Base-by-base conservation (phyloP, 306 rosid genomes). In the Chamaecrista fasciculata region DNA sequence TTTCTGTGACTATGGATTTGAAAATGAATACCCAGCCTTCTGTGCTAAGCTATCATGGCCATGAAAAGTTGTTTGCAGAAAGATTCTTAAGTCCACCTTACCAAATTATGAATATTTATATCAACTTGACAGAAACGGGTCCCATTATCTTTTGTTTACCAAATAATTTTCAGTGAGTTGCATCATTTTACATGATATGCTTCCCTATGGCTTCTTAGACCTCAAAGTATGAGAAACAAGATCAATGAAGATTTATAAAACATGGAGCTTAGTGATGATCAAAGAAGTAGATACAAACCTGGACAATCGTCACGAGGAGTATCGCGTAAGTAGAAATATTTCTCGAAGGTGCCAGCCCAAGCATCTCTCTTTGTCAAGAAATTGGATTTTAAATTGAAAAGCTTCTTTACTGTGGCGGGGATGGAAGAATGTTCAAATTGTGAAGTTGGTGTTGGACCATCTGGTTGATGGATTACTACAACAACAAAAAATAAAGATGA, bases 341-440 rank as follows among this genome's bases (percentile, higher is more conserved):
- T 82, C 78, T 93, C 98, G 4, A 93, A 93, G 65, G 97, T 82
- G 50, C 97, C 97, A 2, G 98, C 96, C 98, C 98, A 93, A 9
- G 98, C 97, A 81, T 90, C 98, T 82, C 98, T 88, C 80, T 90
- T 90, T 4, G 98, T 93, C 70, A 93, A 79, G 87, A 93, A 93
- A 82, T 93, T 93, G 25, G 97, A 90, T 56, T 83, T 85, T n/a
- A 93, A 82, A 82, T 93, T 93, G 90, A 93, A 93, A 16, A 93
- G 89, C 84, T 81, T 93, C 83, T 93, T 93, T 9, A 93, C 96
- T 9, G 97, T 93, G 11, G 98, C 98, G 0, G 98, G 89, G 34
- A 93, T 51, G 15, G 98, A 93, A 2, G 98, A 90, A 72, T 93
- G 98, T 65, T 93, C 98, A 57, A 74, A 93, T 47, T 90, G 94